These are phyloP conservation scores for Penium margaritaceum DNA, from an alignment of 139 green algal species.

Conservation along the genomic window DNA sequence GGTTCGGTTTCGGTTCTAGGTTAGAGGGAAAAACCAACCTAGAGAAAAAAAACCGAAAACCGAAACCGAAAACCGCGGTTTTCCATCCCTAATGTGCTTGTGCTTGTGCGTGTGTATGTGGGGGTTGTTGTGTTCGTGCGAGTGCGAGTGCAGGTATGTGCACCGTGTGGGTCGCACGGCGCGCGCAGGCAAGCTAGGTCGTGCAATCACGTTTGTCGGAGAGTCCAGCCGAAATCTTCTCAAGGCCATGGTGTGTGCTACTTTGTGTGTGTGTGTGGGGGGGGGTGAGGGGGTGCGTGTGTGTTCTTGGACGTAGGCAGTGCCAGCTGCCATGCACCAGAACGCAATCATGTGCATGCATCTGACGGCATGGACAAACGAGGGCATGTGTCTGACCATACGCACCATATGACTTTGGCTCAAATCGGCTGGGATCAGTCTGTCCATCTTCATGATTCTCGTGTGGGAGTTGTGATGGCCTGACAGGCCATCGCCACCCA, in stretches of 20 bases:
- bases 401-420: too few relatives aligned
- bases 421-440: too few relatives aligned
- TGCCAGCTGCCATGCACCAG: neutral
- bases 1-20: too few relatives aligned
- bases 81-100: too few relatives aligned
- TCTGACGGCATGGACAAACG: neutral
- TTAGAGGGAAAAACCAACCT: too few relatives aligned
- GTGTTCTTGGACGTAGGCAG: neutral
- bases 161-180: conserved; percentile 88
- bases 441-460: too few relatives aligned
- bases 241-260: conserved; percentile 72
- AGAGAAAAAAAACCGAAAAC: too few relatives aligned
- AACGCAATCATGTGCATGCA: neutral
- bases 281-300: neutral
- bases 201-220: conserved; percentile 76
- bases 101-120: neutral
- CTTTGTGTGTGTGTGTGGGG: neutral
- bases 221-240: conserved; percentile 74
- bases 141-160: conserved; percentile 55
- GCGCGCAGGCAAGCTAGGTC: conserved; percentile 70
- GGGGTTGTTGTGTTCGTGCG: too few relatives aligned
- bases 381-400: too few relatives aligned
- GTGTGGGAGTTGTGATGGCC: too few relatives aligned
- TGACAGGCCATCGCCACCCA: too few relatives aligned
- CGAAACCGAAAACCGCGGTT: too few relatives aligned